A percentile compares a stretch with the other conserved stretches of the same genome.
phyloP scores from a whole-genome alignment of 441 rosid genomes.

The Populus hybrid region DNA sequence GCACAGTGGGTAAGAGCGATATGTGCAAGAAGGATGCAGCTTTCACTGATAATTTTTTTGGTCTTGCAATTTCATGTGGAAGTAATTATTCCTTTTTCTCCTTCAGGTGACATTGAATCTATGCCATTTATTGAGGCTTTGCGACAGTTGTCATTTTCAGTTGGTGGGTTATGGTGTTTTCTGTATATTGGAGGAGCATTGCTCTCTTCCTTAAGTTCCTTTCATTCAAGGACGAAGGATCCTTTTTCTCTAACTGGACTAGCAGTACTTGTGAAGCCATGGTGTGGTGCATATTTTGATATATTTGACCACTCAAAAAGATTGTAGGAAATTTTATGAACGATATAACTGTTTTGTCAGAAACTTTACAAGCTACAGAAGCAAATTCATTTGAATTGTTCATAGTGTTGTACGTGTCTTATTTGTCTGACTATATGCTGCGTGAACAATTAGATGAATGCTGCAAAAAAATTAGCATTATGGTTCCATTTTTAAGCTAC shows the following conservation, averaged over 20 bases:
- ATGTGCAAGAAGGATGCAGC: constrained; percentile 1
- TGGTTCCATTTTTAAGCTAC: constrained; percentile 3
- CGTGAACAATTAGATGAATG: neutral
- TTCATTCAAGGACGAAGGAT: neutral
- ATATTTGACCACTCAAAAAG: neutral
- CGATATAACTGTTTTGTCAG: neutral
- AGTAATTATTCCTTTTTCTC: constrained; percentile 11
- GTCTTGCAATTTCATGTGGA: neutral
- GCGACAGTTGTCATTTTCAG: constrained; percentile 85
- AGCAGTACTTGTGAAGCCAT: neutral
- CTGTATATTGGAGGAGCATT: constrained; percentile 7
- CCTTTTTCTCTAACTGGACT: neutral
- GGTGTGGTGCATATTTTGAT: neutral
- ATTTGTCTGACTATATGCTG: neutral
- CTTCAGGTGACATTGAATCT: constrained; percentile 89
- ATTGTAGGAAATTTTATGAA: neutral
- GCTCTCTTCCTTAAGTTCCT: neutral
- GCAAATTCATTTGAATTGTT: neutral
- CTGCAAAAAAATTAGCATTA: neutral
- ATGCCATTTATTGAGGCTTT: constrained; percentile 98
- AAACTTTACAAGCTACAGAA: neutral
- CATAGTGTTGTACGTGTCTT: neutral
- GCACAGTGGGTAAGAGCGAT: constrained; percentile 74
- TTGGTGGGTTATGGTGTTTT: constrained; percentile 68
- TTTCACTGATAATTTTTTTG: neutral